Evolutionary conservation across 352 stramenopile species (phyloP), one percentile per base, ranked within the genome.

Genomic region (Globisporangium perplexum): DNA sequence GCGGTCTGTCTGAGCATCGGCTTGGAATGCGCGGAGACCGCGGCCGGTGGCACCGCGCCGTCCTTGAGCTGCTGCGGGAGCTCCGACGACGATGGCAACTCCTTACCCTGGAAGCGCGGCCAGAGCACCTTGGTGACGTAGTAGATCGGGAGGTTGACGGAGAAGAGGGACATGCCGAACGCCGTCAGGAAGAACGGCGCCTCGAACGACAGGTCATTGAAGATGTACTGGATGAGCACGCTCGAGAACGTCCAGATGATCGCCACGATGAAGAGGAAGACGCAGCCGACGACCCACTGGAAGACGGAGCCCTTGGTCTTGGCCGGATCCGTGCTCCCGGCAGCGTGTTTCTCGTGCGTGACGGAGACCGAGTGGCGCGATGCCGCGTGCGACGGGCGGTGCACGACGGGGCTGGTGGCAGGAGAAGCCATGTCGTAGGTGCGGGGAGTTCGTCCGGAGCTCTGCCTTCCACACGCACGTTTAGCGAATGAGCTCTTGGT

Each of bases 111-210:
- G 22, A 47, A 39, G 28, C 57, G 64, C 26, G 77, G 73, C 42
- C 67, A 68, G 42, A 83, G 43, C 23, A 88, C 65, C 31, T 85
- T 69, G 23, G 75, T 83, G 24, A 71, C 28, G 57, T 86, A 91
- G 66, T 72, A 90, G 28, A 90, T 61, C 42, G 88, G 87, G 24
- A 97, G 42, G 60, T 93, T 91, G 22, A 93, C 57, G 1, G 79
- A 81, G 58, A 97, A 93, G 49, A 96, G 74, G 46, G 78, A 80
- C 55, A 86, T 96, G 47, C 80, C 82, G 30, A 96, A 71, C 65
- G 94, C 96, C 39, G 87, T 95, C 41, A 97, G 71, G 57, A 95
- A 91, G 66, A 97, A 95, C 35, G 88, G 87, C 0, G 71, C 69
- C 26, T 93, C 69, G 71, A 94, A 96, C 55, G 70, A 81, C 55